Evolutionary conservation across 257 asterid species (phyloP).

Genomic region (Rehmannia glutinosa): DNA sequence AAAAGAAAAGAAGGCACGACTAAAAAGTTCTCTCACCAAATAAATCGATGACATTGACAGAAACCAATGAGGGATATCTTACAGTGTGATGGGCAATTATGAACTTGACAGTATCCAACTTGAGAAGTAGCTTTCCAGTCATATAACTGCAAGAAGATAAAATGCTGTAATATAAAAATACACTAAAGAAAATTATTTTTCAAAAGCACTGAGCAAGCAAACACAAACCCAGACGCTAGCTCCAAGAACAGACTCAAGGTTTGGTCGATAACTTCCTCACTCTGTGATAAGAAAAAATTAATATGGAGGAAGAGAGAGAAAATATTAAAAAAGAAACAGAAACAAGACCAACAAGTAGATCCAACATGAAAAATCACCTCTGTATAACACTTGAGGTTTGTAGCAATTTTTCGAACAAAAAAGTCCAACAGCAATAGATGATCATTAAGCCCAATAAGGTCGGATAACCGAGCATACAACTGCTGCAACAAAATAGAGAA

Average conservation of each 20-base stretch:
- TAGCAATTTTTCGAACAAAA: conserved; percentile 80
- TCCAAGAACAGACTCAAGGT: conserved; percentile 88
- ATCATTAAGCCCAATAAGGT: conserved; percentile 96
- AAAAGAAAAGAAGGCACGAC: conserved; percentile 1
- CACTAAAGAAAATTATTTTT: neutral
- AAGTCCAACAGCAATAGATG: conserved; percentile 82
- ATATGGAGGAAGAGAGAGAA: conserved; percentile 11
- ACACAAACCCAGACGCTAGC: conserved; percentile 94
- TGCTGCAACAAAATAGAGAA: conserved; percentile 68
- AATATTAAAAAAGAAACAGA: neutral
- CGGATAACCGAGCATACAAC: conserved; percentile 85
- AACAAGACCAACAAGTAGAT: conserved; percentile 12
- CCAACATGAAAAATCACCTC: conserved; percentile 45
- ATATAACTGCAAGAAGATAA: conserved; percentile 58
- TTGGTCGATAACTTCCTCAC: conserved; percentile 88
- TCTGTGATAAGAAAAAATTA: conserved; percentile 37
- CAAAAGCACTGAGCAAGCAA: conserved; percentile 4
- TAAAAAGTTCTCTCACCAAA: conserved; percentile 7
- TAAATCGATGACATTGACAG: conserved; percentile 4
- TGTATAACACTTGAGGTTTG: conserved; percentile 86
- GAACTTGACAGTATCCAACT: conserved; percentile 90
- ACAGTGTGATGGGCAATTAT: conserved; percentile 82
- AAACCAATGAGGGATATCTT: conserved; percentile 20
- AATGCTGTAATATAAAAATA: conserved; percentile 1
- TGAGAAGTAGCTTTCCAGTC: conserved; percentile 94